phyloP scores from a whole-genome alignment of 768 basidiomycete genomes.

The Kwoniella pini region DNA sequence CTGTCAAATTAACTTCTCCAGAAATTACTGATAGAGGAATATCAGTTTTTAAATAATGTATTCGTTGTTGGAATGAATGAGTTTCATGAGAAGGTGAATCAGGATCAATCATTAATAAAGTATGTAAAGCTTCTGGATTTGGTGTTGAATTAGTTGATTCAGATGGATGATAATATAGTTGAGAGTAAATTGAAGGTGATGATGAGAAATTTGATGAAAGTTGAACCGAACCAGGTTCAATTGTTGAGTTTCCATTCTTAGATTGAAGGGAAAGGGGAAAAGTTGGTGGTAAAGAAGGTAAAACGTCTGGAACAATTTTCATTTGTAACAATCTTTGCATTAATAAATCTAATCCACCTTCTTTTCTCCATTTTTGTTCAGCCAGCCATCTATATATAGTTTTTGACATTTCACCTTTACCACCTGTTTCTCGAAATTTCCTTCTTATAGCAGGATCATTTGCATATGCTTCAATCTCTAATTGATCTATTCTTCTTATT shows the following conservation, averaged over 20 bases:
- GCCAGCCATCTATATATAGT: constrained; percentile 64
- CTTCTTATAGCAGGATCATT: constrained; percentile 83
- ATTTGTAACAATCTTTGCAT: constrained; percentile 94
- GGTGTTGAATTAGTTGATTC: constrained; percentile 27
- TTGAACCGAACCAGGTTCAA: constrained; percentile 38
- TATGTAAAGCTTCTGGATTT: constrained; percentile 71
- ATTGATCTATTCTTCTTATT: constrained; percentile 61
- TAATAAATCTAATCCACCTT: constrained; percentile 81
- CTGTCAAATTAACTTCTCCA: constrained; percentile 29
- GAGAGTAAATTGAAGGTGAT: constrained; percentile 69
- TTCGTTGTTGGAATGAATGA: constrained; percentile 58
- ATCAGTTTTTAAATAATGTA: constrained; percentile 59
- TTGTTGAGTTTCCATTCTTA: constrained; percentile 5
- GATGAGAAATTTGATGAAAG: constrained; percentile 61
- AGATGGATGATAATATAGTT: constrained; percentile 67
- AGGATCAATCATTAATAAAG: constrained; percentile 83
- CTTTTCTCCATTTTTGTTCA: constrained; percentile 81
- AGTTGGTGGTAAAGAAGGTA: constrained; percentile 70
- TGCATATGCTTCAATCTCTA: constrained; percentile 76
- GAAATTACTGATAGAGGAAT: constrained; percentile 55
- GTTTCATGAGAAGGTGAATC: constrained; percentile 78
- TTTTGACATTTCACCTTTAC: constrained; percentile 35
- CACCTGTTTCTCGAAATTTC: constrained; percentile 71
- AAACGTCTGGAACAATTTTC: constrained; percentile 83
- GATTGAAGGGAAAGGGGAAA: constrained; percentile 72